Evolutionary conservation across 73 alveolate species (phyloP), one percentile per base, ranked within the genome.

Genomic region (Tetrahymena elliotti): DNA sequence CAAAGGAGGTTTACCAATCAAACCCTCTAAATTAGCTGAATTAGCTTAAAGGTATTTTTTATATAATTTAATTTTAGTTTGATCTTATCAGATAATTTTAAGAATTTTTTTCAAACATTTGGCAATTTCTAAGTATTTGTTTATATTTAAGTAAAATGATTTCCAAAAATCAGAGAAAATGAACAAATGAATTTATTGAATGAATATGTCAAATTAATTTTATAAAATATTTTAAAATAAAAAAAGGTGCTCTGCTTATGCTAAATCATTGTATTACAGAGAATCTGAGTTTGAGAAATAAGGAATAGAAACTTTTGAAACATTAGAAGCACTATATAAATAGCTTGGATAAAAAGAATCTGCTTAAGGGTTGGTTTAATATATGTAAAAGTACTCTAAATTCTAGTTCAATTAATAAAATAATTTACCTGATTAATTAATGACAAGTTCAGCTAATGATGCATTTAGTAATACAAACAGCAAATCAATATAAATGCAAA

Each of bases 201-300:
- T n/a, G n/a, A n/a, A n/a, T n/a, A n/a, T n/a, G n/a, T n/a, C n/a
- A n/a, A n/a, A n/a, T n/a, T n/a, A n/a, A n/a, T n/a, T n/a, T n/a
- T n/a, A n/a, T 9, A 68, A 68, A n/a, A 22, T 27, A 18, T 24
- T 22, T 68, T 18, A 31, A 18, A 27, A 3, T 2, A 18, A 6
- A 68, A 68, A 68, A 22, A 95, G 97, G 93, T 98, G 99, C 93
- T 97, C 96, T 93, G 99, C 99, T 7, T 98, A 99, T 95, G 99
- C 99, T 3, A 99, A 99, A 94, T 99, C 99, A 2, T 97, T 99
- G 38, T 98, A 98, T 96, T 99, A 98, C 96, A 88, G 98, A 97
- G 99, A 99, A 96, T 96, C 96, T 47, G 99, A 98, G 92, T 98
- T 98, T 95, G 98, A 97, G 33, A 97, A 97, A 36, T 97, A 99